Evolutionary conservation across 2,329 filamentous ascomycete genomes (phyloP).

Genomic region (Lasiodiplodia hormozganensis): DNA sequence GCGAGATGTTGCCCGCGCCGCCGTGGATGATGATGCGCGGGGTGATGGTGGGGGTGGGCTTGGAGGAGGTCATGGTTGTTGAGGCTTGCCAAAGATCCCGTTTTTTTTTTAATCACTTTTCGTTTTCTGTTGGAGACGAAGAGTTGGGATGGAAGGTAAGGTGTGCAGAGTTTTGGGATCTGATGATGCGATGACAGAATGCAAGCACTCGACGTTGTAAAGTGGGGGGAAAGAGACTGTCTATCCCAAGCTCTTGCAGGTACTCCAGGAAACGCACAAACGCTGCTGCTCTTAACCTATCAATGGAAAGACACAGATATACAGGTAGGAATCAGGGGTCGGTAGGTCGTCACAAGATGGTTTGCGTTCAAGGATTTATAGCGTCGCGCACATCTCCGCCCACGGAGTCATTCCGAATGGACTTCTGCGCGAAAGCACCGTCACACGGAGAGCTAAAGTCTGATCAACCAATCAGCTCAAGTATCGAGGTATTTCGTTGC

Average conservation of each 20-base stretch:
- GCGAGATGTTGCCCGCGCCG: conserved; percentile 55
- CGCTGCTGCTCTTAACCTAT: no score
- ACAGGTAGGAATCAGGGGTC: no score
- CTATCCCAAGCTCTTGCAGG: neutral
- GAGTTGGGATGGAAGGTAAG: neutral
- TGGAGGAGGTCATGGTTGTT: neutral
- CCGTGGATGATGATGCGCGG: conserved; percentile 59
- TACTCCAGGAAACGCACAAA: no score
- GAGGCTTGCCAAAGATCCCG: neutral
- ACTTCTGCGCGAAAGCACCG: no score
- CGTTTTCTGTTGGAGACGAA: neutral
- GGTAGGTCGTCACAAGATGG: no score
- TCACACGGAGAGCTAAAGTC: no score
- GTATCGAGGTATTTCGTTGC: no score
- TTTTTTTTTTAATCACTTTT: neutral
- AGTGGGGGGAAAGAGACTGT: neutral
- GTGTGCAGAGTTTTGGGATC: neutral
- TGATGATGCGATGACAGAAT: neutral
- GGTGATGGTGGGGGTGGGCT: neutral
- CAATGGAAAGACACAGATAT: no score
- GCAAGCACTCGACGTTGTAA: neutral
- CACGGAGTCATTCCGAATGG: no score
- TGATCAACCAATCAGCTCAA: no score
- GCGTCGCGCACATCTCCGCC: no score
- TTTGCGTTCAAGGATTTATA: no score